A percentile compares a stretch with the other conserved stretches of the same genome.
Evolutionary conservation across 768 basidiomycete genomes (phyloP).

Genomic region (Chalciporus pseudorubinellus): DNA sequence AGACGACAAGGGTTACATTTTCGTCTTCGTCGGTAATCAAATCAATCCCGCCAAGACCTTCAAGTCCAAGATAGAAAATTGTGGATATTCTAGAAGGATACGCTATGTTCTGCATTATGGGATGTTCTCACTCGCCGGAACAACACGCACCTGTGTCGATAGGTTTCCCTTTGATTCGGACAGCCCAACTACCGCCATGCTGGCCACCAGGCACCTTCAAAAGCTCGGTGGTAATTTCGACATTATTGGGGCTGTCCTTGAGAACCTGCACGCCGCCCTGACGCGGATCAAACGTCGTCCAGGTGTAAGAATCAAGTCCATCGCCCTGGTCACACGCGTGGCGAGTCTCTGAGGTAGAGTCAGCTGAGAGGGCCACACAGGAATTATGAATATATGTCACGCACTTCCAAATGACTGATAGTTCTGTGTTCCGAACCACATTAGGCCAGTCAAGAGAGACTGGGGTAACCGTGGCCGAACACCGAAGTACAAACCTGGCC

Average conservation of each 20-base stretch:
- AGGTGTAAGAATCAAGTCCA: conserved; percentile 77
- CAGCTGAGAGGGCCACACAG: background rate
- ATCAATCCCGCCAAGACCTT: conserved; percentile 80
- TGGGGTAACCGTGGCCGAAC: conserved; percentile 80
- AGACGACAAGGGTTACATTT: conserved; percentile 49
- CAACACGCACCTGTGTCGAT: conserved; percentile 52
- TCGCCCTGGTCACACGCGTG: conserved; percentile 91
- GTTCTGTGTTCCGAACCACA: conserved; percentile 92
- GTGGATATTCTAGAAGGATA: conserved; percentile 65
- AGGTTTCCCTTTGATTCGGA: conserved; percentile 77
- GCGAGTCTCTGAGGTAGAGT: conserved; percentile 53
- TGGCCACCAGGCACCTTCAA: conserved; percentile 82
- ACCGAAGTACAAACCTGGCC: conserved; percentile 95
- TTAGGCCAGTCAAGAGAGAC: conserved; percentile 88
- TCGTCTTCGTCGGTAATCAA: conserved; percentile 76
- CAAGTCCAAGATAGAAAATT: conserved; percentile 85
- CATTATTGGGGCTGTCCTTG: conserved; percentile 78
- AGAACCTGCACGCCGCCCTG: conserved; percentile 85
- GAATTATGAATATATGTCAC: conserved; percentile 27
- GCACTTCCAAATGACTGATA: conserved; percentile 67
- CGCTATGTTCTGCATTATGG: conserved; percentile 22
- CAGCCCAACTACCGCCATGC: conserved; percentile 87
- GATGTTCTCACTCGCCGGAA: conserved; percentile 21
- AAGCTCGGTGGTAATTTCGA: conserved; percentile 80
- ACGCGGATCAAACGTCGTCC: conserved; percentile 84